Evolutionary conservation across 2,329 filamentous ascomycete genomes (phyloP).

Genomic region (Exophiala dermatitidis): DNA sequence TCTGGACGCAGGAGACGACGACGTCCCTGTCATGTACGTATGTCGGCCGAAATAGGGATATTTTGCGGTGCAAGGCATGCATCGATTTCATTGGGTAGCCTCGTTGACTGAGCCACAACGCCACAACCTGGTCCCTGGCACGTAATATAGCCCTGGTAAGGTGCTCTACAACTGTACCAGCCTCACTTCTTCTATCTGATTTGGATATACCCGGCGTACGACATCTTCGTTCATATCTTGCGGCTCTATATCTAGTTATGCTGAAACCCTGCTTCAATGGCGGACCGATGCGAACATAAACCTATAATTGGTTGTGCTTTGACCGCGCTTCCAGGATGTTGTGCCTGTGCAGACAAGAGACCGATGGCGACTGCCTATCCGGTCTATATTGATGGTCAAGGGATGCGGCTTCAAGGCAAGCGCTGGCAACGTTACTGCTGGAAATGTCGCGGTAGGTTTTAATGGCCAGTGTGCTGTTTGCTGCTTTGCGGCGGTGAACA

Average conservation of each 20-base stretch:
- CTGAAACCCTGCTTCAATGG: background rate
- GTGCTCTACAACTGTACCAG: too few relatives aligned
- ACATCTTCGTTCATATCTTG: background rate
- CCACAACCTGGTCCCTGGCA: too few relatives aligned
- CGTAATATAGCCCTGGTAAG: too few relatives aligned
- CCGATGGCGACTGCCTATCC: conserved; percentile 25
- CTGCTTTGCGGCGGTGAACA: background rate
- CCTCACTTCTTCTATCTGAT: background rate
- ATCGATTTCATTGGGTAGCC: too few relatives aligned
- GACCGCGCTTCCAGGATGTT: conserved; percentile 23
- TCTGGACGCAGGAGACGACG: too few relatives aligned
- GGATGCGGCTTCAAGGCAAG: conserved; percentile 24
- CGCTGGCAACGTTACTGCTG: conserved; percentile 27
- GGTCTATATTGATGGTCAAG: conserved; percentile 25
- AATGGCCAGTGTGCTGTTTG: background rate
- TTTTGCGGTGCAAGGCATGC: too few relatives aligned
- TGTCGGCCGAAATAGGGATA: too few relatives aligned
- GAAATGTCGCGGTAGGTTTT: conserved; percentile 25
- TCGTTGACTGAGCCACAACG: too few relatives aligned
- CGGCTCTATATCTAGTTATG: background rate
- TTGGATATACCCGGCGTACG: background rate
- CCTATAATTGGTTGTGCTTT: conserved; percentile 21
- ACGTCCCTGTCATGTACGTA: too few relatives aligned
- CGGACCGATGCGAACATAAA: conserved; percentile 24
- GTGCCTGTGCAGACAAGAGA: conserved; percentile 25